Percentiles rank a stretch among this genome's conserved stretches.
These are phyloP conservation scores for Venturiaceae sp. DNA, from an alignment of 2,329 filamentous ascomycete species.

Conservation along the genomic window DNA sequence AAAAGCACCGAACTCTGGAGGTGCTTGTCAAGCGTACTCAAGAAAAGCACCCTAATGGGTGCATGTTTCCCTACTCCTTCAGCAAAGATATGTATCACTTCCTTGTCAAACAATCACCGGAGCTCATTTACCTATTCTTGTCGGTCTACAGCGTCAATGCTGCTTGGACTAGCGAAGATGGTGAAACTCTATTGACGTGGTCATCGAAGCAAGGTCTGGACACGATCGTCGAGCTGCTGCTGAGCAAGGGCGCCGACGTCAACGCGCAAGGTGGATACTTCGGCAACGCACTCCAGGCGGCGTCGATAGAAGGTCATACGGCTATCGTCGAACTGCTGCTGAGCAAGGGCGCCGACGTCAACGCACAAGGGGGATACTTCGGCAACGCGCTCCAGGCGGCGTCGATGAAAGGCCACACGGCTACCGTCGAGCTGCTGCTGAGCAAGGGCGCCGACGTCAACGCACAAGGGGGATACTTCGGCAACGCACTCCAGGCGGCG, in stretches of 20 bases:
- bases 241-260: background rate
- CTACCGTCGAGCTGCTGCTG: constrained; percentile 1
- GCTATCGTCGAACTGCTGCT: constrained; percentile 7
- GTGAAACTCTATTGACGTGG: background rate
- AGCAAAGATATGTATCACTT: background rate
- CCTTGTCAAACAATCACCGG: background rate
- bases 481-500: background rate
- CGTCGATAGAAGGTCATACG: background rate
- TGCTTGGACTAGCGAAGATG: background rate
- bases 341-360: constrained; percentile 1
- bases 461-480: constrained; percentile 6
- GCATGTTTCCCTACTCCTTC: background rate
- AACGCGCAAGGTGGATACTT: background rate
- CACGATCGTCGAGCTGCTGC: background rate
- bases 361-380: constrained; percentile 1
- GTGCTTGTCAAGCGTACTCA: too few relatives aligned
- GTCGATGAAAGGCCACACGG: background rate
- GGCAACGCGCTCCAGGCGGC: constrained; percentile 5
- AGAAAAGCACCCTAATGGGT: constrained; percentile 11
- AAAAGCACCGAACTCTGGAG: too few relatives aligned
- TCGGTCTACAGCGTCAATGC: too few relatives aligned
- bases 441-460: constrained; percentile 6
- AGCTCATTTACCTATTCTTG: too few relatives aligned
- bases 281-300: background rate
- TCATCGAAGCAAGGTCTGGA: background rate